Percentiles rank a stretch among this genome's conserved stretches.
Evolutionary conservation across 345 rosid genomes (phyloP).

Genomic region (Euphorbia lathyris): DNA sequence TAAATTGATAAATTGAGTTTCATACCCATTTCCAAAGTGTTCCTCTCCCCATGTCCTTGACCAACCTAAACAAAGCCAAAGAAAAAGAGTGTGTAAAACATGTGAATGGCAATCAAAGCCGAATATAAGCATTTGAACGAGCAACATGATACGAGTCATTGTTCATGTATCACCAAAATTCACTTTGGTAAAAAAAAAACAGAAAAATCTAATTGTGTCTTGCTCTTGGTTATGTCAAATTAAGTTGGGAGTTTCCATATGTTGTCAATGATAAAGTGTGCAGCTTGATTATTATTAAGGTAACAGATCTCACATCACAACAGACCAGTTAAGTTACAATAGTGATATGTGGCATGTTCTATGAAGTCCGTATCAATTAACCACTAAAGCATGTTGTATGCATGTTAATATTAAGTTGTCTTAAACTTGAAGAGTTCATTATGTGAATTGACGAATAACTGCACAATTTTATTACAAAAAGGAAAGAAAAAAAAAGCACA

Average conservation of each 20-base stretch:
- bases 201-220: no score
- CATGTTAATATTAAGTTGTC: neutral
- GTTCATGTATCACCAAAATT: no score
- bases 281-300: no score
- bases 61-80: conserved; percentile 57
- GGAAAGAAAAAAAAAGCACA: neutral
- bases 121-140: neutral
- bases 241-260: no score
- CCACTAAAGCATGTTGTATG: neutral
- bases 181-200: no score
- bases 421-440: neutral
- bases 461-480: neutral
- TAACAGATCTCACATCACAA: no score
- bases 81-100: neutral
- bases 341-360: neutral
- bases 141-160: no score
- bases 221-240: no score
- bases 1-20: conserved; percentile 12
- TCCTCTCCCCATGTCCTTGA: conserved; percentile 99
- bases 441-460: neutral
- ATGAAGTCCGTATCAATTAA: neutral
- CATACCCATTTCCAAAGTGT: conserved; percentile 94
- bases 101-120: neutral
- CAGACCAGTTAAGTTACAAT: no score
- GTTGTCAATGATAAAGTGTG: no score